A percentile compares a stretch with the other conserved stretches of the same genome.
Conservation (phyloP, 192 early-diverging fungal species). For the Coemansia sp. region DNA sequence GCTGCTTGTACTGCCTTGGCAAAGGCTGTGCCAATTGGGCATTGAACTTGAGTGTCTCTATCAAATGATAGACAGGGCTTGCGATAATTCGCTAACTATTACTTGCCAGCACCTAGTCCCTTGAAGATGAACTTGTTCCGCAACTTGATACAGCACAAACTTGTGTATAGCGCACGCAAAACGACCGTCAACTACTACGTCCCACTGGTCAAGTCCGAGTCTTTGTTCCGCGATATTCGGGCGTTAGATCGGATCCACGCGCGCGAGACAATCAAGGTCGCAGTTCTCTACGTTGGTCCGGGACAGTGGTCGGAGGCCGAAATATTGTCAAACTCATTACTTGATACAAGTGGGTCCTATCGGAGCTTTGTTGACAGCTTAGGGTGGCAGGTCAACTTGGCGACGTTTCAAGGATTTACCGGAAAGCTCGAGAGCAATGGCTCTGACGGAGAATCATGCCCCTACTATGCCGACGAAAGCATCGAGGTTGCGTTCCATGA, state of each 20-base stretch:
- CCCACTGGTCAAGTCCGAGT: slow-evolving; percentile 31
- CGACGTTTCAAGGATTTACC: slow-evolving; percentile 80
- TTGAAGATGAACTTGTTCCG: slow-evolving; percentile 34
- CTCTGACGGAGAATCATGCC: slow-evolving; percentile 74
- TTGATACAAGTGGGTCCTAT: slow-evolving; percentile 71
- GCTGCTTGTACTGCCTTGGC: not conserved
- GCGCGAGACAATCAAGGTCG: slow-evolving; percentile 88
- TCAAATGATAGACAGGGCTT: too few species aligned
- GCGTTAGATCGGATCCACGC: slow-evolving; percentile 41
- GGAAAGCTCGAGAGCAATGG: slow-evolving; percentile 85
- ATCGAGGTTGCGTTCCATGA: slow-evolving; percentile 95
- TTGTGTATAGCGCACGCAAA: slow-evolving; percentile 15
- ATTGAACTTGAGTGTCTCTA: not conserved
- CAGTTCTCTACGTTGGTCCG: slow-evolving; percentile 85
- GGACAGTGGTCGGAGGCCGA: slow-evolving; percentile 89
- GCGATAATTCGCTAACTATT: not conserved
- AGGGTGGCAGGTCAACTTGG: slow-evolving; percentile 92
- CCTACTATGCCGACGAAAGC: slow-evolving; percentile 84
- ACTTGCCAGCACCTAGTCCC: slow-evolving; percentile 19
- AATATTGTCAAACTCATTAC: slow-evolving; percentile 78
- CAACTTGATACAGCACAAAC: slow-evolving; percentile 29
- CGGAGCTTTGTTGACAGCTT: slow-evolving; percentile 84
- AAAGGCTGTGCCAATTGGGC: not conserved
- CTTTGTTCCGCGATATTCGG: slow-evolving; percentile 33
- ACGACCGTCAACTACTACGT: slow-evolving; percentile 21